Percentiles rank a stretch among this genome's conserved stretches.
These are phyloP conservation scores for Acanthamoeba castellanii DNA, from an alignment of 208 protist genomes.

Conservation along the genomic window DNA sequence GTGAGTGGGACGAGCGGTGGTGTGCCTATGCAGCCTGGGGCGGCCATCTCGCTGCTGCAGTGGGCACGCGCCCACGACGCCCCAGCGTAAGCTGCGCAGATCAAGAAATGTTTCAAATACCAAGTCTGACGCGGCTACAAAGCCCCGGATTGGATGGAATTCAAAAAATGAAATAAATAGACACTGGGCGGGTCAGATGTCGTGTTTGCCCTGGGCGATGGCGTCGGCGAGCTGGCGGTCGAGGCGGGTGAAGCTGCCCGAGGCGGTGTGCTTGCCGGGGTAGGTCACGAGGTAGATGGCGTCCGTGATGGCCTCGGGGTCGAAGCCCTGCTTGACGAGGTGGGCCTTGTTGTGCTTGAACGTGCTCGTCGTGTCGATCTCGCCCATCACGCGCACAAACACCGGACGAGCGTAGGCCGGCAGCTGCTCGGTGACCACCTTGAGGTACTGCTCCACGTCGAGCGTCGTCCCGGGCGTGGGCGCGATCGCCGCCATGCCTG, in stretches of 20 bases:
- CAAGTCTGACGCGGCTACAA: no score
- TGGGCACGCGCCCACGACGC: no score
- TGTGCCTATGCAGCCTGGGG: no score
- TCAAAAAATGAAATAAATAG: no score
- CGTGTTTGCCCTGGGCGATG: neutral
- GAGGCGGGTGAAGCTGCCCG: slow-evolving; percentile 18
- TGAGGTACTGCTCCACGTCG: slow-evolving; percentile 33
- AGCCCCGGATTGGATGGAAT: no score
- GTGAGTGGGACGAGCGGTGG: no score
- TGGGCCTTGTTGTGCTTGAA: slow-evolving; percentile 85
- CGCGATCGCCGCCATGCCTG: slow-evolving; percentile 60
- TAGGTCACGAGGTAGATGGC: slow-evolving; percentile 37
- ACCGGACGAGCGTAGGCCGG: slow-evolving; percentile 76
- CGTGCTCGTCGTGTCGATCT: slow-evolving; percentile 81
- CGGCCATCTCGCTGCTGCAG: no score
- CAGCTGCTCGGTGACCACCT: slow-evolving; percentile 66
- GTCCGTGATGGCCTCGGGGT: slow-evolving; percentile 64
- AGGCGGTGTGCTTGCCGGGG: neutral
- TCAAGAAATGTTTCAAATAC: no score
- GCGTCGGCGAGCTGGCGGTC: slow-evolving; percentile 32
- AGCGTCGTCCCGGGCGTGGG: slow-evolving; percentile 33
- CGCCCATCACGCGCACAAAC: slow-evolving; percentile 76
- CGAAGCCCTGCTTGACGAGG: slow-evolving; percentile 77
- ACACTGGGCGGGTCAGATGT: neutral
- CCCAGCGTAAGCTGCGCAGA: no score